phyloP scores from a whole-genome alignment of 2,329 filamentous ascomycete species.

The Fusarium aywerte region DNA sequence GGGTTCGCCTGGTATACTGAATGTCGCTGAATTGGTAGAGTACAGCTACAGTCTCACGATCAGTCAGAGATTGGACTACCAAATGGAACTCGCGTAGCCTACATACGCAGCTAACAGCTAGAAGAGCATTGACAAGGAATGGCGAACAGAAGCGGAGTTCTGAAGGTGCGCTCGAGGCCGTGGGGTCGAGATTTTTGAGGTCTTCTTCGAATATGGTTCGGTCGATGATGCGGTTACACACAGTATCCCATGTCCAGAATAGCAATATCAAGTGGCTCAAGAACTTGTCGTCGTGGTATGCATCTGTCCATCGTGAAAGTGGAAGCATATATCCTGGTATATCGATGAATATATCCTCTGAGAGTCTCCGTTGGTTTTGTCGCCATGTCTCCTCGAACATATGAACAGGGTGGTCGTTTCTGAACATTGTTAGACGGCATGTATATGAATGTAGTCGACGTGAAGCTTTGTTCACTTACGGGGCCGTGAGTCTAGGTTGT shows the following conservation, averaged over 20 bases:
- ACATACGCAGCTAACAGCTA: conserved; percentile 36
- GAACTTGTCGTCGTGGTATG: conserved; percentile 17
- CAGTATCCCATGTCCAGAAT: conserved; percentile 31
- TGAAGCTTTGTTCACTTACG: conserved; percentile 2
- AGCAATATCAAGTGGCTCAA: conserved; percentile 20
- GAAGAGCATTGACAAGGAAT: conserved; percentile 34
- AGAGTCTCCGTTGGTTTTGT: neutral
- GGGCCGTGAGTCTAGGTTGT: conserved; percentile 13
- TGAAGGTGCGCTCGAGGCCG: neutral
- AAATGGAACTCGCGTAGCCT: neutral
- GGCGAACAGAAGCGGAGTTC: conserved; percentile 29
- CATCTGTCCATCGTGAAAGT: conserved; percentile 28
- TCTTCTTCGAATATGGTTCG: conserved; percentile 29
- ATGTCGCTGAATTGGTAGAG: conserved; percentile 15
- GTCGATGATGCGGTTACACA: conserved; percentile 26
- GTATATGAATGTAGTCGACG: neutral
- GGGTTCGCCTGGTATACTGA: neutral
- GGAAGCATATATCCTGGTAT: conserved; percentile 17
- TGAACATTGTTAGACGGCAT: neutral
- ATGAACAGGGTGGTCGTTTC: neutral
- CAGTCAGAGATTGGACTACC: neutral
- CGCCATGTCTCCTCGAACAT: conserved; percentile 15
- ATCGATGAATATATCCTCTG: conserved; percentile 9
- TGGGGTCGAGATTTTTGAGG: conserved; percentile 17
- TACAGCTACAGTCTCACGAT: conserved; percentile 1